Evolutionary conservation across 1,284 basidiomycete genomes (phyloP).

Genomic region (Melampsora americana): DNA sequence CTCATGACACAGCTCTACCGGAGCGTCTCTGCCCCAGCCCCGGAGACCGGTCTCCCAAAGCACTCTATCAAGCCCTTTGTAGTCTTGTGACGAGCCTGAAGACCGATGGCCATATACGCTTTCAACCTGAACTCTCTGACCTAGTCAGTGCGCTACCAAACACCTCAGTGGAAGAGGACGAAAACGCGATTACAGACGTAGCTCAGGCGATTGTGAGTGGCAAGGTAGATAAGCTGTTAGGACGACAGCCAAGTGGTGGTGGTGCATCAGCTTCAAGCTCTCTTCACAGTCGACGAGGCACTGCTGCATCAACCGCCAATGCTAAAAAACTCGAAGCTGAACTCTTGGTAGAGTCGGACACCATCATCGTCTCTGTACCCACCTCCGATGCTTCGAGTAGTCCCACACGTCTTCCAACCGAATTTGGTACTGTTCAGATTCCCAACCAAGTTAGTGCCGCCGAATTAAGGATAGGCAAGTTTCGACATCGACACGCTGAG

Average conservation of each 20-base stretch:
- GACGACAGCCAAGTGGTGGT: background rate
- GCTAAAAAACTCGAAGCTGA: slow-evolving; percentile 32
- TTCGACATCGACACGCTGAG: slow-evolving; percentile 39
- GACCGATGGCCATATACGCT: slow-evolving; percentile 41
- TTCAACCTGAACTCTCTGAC: slow-evolving; percentile 29
- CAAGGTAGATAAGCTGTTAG: slow-evolving; percentile 39
- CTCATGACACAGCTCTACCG: slow-evolving; percentile 34
- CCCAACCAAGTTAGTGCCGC: too few species aligned
- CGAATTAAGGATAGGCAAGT: background rate
- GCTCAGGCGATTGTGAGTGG: slow-evolving; percentile 41
- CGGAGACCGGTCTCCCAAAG: background rate
- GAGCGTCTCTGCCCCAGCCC: slow-evolving; percentile 31
- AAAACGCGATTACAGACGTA: slow-evolving; percentile 24
- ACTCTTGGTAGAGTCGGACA: slow-evolving; percentile 31
- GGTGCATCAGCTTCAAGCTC: background rate
- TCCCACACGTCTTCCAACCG: too few species aligned
- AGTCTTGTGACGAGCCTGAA: slow-evolving; percentile 32
- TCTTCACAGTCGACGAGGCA: slow-evolving; percentile 5
- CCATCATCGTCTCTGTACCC: slow-evolving; percentile 18
- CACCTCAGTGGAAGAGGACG: slow-evolving; percentile 15
- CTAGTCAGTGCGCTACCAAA: slow-evolving; percentile 8
- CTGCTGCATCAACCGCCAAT: too few species aligned
- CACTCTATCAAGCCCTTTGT: slow-evolving; percentile 27
- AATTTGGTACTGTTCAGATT: too few species aligned
- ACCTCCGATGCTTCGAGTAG: too few species aligned